Conservation (phyloP, 2,329 filamentous ascomycete genomes). For the Scedosporium aurantiacum region DNA sequence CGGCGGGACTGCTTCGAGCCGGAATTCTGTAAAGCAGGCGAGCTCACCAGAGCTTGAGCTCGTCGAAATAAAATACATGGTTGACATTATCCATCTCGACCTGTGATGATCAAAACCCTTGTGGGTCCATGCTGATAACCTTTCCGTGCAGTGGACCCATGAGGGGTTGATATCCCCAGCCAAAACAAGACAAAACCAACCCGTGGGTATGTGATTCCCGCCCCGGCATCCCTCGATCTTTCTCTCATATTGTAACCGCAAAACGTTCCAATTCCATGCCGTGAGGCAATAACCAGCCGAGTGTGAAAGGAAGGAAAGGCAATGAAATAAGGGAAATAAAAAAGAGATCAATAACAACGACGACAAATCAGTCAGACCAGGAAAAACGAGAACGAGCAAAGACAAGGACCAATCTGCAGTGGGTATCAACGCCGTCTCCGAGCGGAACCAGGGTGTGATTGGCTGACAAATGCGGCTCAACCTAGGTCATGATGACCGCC, state of each 20-base stretch:
- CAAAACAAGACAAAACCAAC: neutral
- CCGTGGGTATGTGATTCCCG: neutral
- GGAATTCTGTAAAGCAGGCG: neutral
- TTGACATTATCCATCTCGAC: neutral
- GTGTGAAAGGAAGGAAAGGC: neutral
- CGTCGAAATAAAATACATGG: neutral
- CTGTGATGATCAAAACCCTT: neutral
- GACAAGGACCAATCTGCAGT: neutral
- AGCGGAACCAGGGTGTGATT: neutral
- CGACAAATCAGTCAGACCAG: neutral
- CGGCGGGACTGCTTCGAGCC: neutral
- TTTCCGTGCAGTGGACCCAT: neutral
- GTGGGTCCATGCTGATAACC: neutral
- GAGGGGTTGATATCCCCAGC: neutral
- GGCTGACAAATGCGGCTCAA: neutral
- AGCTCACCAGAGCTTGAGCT: neutral
- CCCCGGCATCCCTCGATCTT: neutral
- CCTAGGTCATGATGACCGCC: neutral
- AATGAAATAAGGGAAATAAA: neutral
- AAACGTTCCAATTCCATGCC: slow-evolving; percentile 5
- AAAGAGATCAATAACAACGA: neutral
- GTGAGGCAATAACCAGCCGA: slow-evolving; percentile 1
- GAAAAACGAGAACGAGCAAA: neutral
- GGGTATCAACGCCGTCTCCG: slow-evolving; percentile 4
- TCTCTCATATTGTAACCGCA: neutral